Percentiles rank a stretch among this genome's conserved stretches.
Evolutionary conservation across 345 rosid genomes (phyloP).

Genomic region (Iberis pinnata): DNA sequence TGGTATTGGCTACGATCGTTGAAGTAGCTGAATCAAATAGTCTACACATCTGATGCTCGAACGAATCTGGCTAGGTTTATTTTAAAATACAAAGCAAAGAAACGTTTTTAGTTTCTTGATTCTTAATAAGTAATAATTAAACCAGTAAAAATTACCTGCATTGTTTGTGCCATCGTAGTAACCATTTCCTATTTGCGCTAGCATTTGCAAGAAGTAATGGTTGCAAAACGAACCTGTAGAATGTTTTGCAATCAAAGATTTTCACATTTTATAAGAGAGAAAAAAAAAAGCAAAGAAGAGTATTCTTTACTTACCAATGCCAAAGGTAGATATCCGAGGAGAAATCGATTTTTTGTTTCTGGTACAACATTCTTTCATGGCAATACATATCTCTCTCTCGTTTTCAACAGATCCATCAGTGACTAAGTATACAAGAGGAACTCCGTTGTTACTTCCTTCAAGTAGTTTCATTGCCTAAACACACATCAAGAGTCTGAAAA

Average conservation of each 20-base stretch:
- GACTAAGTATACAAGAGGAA: constrained; percentile 73
- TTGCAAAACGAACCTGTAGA: constrained; percentile 69
- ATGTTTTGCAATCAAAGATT: constrained; percentile 11
- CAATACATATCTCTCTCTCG: constrained; percentile 71
- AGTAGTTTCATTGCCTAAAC: constrained; percentile 72
- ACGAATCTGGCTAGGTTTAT: constrained; percentile 52
- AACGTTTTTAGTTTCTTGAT: constrained; percentile 7
- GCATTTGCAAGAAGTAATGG: constrained; percentile 78
- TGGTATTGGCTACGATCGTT: constrained; percentile 45
- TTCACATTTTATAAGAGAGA: not conserved
- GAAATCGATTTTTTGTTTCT: constrained; percentile 34
- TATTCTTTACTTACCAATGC: constrained; percentile 48
- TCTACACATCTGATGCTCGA: constrained; percentile 50
- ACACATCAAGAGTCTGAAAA: constrained; percentile 11
- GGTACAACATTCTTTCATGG: constrained; percentile 39
- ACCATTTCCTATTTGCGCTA: constrained; percentile 74
- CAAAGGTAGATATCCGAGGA: constrained; percentile 83
- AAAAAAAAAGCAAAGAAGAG: not conserved
- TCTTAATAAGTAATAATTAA: not conserved
- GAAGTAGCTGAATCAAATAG: constrained; percentile 51
- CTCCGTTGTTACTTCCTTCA: constrained; percentile 42
- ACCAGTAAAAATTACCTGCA: constrained; percentile 35
- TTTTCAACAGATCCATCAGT: constrained; percentile 88
- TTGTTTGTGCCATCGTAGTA: constrained; percentile 55
- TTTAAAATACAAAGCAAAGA: not conserved